Percentiles rank a stretch among this genome's conserved stretches.
These are phyloP conservation scores for Allantophomopsis lycopodina DNA, from an alignment of 2,329 filamentous ascomycete species.

Conservation along the genomic window DNA sequence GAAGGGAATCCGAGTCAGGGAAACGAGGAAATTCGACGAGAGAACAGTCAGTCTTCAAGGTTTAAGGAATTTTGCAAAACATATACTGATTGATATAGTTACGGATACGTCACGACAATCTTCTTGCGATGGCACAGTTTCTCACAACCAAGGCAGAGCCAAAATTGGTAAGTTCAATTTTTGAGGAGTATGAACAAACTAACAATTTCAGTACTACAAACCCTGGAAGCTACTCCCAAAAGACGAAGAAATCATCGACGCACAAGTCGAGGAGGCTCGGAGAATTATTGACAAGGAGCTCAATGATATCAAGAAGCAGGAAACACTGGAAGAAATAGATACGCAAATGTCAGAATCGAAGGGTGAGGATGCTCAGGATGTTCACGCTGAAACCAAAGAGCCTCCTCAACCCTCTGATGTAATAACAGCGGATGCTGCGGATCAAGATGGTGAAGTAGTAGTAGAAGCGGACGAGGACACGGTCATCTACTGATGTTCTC, in stretches of 20 bases:
- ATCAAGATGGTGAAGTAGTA: conserved; percentile 64
- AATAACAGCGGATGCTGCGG: conserved; percentile 29
- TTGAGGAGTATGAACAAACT: neutral
- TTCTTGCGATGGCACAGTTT: conserved; percentile 59
- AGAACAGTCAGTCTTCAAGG: conserved; percentile 52
- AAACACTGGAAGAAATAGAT: conserved; percentile 8
- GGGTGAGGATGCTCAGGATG: conserved; percentile 25
- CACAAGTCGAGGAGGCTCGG: conserved; percentile 55
- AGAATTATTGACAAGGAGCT: conserved; percentile 47
- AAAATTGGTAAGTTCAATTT: conserved; percentile 44
- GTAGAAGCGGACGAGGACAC: conserved; percentile 81
- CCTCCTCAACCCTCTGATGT: conserved; percentile 19
- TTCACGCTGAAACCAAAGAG: neutral
- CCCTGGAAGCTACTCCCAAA: conserved; percentile 62
- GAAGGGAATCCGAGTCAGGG: conserved; percentile 42
- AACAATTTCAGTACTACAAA: conserved; percentile 55
- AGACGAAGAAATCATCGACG: conserved; percentile 58
- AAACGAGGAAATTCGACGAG: conserved; percentile 66
- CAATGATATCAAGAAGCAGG: conserved; percentile 30
- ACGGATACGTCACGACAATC: conserved; percentile 57
- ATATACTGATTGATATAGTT: conserved; percentile 20
- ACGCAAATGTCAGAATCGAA: conserved; percentile 16
- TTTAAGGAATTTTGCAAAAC: neutral
- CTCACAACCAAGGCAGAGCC: conserved; percentile 61
- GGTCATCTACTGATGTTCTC: conserved; percentile 66